Evolutionary conservation across 805 yeast species (phyloP), one percentile per base, ranked within the genome.

Genomic region (Metahyphopichia silvanorum): DNA sequence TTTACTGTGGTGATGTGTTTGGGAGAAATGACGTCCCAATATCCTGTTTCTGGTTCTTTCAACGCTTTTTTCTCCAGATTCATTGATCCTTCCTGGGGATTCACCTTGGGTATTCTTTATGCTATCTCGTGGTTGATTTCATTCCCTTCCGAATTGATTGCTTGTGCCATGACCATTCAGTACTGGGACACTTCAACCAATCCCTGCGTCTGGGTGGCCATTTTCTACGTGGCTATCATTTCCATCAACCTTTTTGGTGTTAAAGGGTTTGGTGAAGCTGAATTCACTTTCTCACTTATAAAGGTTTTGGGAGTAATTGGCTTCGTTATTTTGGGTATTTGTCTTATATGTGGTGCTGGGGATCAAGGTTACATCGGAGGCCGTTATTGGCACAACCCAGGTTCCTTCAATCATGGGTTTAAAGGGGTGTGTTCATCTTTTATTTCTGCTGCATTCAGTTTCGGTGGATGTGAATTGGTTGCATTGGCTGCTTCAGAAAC

Each of bases 1-100:
- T 76, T 71, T 53, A 66, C 73, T 39, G 77, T 78, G 33, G 74
- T 79, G 44, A 74, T 71, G 37, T 74, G 79, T n/a, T 70, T 77
- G 43, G 85, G 86, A 38, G 87, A 81, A 49, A 63, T 74, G 38
- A 86, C 80, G 42, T 76, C 75, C 34, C 65, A 55, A 31, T 52
- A 51, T 51, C 69, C 59, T 27, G 62, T 53, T 40, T 64, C 44
- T 33, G 69, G 69, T 16, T 63, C 69, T 3, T 63, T 63, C 38
- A 57, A 62, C n/a, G 53, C 63, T 26, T 62, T 54, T 39, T 64
- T 65, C 16, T 55, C 65, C 9, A 44, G 62, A 34, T 62, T 62
- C 37, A 56, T 62, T 11, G 65, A 59, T 37, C 44, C 63, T 6
- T 56, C 63, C 6, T 62, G 66, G 66, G 67, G 67, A 1, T 62